phyloP scores from a whole-genome alignment of 306 rosid species.

The Biancaea sappan region DNA sequence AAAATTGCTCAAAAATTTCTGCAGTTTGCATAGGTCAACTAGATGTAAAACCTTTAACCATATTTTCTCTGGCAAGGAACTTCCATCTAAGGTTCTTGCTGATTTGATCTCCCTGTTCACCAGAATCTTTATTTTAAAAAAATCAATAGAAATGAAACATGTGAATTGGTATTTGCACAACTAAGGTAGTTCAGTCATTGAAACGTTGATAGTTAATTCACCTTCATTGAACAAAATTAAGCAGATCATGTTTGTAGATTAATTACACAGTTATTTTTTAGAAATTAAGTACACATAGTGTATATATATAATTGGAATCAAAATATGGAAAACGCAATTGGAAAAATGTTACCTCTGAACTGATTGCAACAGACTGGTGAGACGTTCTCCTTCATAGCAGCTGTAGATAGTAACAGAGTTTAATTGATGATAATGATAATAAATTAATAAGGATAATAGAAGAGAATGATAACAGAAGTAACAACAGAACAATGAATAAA shows the following conservation, averaged over 20 bases:
- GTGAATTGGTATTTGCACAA: slow-evolving; percentile 1
- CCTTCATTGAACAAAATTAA: slow-evolving; percentile 15
- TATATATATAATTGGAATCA: not conserved
- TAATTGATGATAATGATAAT: not conserved
- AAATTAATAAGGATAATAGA: slow-evolving; percentile 10
- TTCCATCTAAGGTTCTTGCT: slow-evolving; percentile 51
- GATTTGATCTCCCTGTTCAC: slow-evolving; percentile 56
- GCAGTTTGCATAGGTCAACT: slow-evolving; percentile 6
- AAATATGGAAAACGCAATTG: not conserved
- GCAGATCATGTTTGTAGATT: slow-evolving; percentile 14
- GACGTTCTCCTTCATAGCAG: slow-evolving; percentile 54
- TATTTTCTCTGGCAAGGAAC: slow-evolving; percentile 68
- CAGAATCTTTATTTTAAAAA: slow-evolving; percentile 11
- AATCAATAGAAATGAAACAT: slow-evolving; percentile 9
- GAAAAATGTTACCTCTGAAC: slow-evolving; percentile 51
- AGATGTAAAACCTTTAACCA: slow-evolving; percentile 67
- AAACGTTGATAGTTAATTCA: slow-evolving; percentile 11
- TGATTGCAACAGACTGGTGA: slow-evolving; percentile 55
- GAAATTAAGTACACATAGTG: slow-evolving; percentile 1
- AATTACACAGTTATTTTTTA: not conserved
- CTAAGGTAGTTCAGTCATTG: not conserved
- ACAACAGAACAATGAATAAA: slow-evolving; percentile 10
- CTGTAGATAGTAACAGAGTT: slow-evolving; percentile 30
- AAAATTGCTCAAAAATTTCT: not conserved
- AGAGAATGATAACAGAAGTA: not conserved